phyloP scores from a whole-genome alignment of 208 protist species.

The Vickermania ingenoplastis region DNA sequence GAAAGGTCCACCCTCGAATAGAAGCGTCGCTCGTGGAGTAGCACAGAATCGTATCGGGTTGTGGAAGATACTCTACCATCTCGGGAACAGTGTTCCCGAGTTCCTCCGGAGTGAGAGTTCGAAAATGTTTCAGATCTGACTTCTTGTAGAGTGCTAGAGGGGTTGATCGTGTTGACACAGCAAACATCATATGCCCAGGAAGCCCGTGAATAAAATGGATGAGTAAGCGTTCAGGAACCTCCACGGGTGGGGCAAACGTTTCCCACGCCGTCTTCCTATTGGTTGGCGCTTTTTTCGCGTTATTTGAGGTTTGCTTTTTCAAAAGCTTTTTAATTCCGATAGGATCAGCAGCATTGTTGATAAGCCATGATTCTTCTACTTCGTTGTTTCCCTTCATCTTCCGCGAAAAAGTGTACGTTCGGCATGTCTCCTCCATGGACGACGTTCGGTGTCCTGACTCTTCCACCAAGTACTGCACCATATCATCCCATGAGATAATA shows the following conservation, averaged over 20 bases:
- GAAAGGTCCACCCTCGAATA: slow-evolving; percentile 41
- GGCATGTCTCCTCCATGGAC: slow-evolving; percentile 10
- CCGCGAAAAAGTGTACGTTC: slow-evolving; percentile 19
- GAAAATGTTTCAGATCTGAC: slow-evolving; percentile 27
- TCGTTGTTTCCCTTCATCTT: background rate
- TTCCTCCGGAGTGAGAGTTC: slow-evolving; percentile 23
- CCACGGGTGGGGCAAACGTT: background rate
- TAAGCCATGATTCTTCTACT: background rate
- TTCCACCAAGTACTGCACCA: slow-evolving; percentile 39
- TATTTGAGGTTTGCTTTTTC: background rate
- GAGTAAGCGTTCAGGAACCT: slow-evolving; percentile 16
- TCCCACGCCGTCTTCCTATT: background rate
- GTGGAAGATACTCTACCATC: slow-evolving; percentile 40
- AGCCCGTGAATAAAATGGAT: slow-evolving; percentile 41
- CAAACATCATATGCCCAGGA: slow-evolving; percentile 43
- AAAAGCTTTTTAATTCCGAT: background rate
- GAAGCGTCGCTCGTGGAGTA: slow-evolving; percentile 35
- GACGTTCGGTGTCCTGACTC: slow-evolving; percentile 21
- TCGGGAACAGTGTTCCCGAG: slow-evolving; percentile 22
- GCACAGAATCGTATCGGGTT: slow-evolving; percentile 38
- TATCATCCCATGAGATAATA: slow-evolving; percentile 47
- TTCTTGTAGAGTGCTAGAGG: slow-evolving; percentile 48
- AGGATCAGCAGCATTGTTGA: background rate
- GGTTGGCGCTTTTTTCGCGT: background rate
- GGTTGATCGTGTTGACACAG: slow-evolving; percentile 27